phyloP scores from a whole-genome alignment of 2,329 filamentous ascomycete genomes.

The Talaromyces sp. region DNA sequence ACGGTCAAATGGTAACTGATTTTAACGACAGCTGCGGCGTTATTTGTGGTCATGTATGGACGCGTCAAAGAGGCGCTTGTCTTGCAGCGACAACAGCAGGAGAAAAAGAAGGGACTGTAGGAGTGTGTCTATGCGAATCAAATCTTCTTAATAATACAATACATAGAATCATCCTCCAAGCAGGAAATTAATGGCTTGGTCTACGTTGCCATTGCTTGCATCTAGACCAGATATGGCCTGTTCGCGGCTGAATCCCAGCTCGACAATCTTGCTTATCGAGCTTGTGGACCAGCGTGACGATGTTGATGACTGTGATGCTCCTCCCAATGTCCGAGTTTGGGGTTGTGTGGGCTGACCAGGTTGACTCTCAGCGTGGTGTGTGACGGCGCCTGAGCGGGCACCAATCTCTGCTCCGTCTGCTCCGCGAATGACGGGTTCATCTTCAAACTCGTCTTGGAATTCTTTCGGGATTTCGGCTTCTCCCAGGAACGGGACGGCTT shows the following conservation, averaged over 20 bases:
- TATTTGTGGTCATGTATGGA: slow-evolving; percentile 9
- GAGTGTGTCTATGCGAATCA: neutral
- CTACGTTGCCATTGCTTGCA: slow-evolving; percentile 79
- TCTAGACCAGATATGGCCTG: slow-evolving; percentile 77
- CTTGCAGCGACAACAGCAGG: slow-evolving; percentile 3
- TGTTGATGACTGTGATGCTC: slow-evolving; percentile 22
- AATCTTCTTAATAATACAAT: slow-evolving; percentile 1
- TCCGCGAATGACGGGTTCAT: slow-evolving; percentile 80
- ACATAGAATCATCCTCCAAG: slow-evolving; percentile 22
- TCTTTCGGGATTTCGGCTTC: slow-evolving; percentile 93
- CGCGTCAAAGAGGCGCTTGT: slow-evolving; percentile 12
- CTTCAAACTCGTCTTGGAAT: slow-evolving; percentile 64
- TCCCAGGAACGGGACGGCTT: slow-evolving; percentile 83
- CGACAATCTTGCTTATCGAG: slow-evolving; percentile 70
- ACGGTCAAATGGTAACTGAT: neutral
- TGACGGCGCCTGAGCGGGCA: slow-evolving; percentile 68
- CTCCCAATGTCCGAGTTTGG: slow-evolving; percentile 20
- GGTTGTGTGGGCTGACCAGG: neutral
- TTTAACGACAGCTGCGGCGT: slow-evolving; percentile 15
- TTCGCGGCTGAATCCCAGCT: slow-evolving; percentile 71
- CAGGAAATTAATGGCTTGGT: slow-evolving; percentile 80
- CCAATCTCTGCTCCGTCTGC: slow-evolving; percentile 88
- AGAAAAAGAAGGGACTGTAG: slow-evolving; percentile 3
- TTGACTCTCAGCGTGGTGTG: slow-evolving; percentile 31
- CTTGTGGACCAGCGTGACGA: slow-evolving; percentile 53